Evolutionary conservation across 2,329 filamentous ascomycete species (phyloP).

Genomic region (Cladosporium sp.): DNA sequence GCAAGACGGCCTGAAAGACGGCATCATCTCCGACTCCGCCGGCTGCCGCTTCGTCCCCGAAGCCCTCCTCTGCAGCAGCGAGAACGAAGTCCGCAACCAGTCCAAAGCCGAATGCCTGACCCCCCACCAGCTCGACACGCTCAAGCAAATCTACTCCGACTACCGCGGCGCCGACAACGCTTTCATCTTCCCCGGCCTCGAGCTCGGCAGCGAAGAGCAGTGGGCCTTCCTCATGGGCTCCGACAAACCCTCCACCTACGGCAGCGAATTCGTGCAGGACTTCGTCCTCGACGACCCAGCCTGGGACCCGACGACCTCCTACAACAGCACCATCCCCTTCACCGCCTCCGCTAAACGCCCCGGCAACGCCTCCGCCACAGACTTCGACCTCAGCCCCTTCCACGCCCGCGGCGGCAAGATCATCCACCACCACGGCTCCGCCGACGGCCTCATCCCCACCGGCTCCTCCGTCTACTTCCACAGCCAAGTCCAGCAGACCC

Average conservation of each 20-base stretch:
- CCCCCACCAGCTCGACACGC: conserved; percentile 45
- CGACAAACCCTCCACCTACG: conserved; percentile 41
- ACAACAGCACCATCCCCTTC: conserved; percentile 42
- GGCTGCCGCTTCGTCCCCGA: conserved; percentile 51
- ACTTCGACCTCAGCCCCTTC: conserved; percentile 53
- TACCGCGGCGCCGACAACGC: conserved; percentile 45
- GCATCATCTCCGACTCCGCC: conserved; percentile 52
- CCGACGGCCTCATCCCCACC: conserved; percentile 52
- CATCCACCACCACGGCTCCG: conserved; percentile 49
- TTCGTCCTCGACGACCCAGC: conserved; percentile 43
- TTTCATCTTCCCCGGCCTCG: conserved; percentile 45
- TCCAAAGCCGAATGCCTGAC: conserved; percentile 46
- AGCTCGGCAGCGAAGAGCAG: conserved; percentile 43
- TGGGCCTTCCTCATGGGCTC: conserved; percentile 42
- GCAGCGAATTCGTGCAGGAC: conserved; percentile 46
- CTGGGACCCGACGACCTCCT: conserved; percentile 44
- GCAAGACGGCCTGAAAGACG: conserved; percentile 53
- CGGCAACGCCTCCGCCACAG: conserved; percentile 52
- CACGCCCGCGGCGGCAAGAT: conserved; percentile 45
- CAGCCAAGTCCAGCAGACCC: conserved; percentile 44
- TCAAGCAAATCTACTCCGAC: conserved; percentile 47
- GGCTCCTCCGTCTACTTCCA: conserved; percentile 57
- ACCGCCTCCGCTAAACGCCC: conserved; percentile 47
- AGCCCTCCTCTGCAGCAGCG: conserved; percentile 42
- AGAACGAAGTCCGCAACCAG: conserved; percentile 29